Conservation (phyloP, 768 basidiomycete species). For the Collybia nuda region DNA sequence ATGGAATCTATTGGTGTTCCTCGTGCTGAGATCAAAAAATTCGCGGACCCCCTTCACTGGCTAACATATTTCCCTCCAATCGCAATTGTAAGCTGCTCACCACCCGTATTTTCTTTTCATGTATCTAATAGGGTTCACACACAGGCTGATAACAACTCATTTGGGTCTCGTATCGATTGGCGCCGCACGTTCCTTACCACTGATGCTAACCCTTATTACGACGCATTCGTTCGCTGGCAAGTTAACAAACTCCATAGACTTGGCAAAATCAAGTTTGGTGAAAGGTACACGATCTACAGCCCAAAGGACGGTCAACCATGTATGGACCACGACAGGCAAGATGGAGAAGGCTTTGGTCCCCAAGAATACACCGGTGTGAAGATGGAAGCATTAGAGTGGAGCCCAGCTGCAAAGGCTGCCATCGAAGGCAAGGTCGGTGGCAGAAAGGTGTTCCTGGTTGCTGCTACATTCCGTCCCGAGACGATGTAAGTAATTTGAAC, state of each 20-base stretch:
- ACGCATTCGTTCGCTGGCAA: slow-evolving; percentile 97
- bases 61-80: slow-evolving; percentile 94
- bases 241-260: slow-evolving; percentile 86
- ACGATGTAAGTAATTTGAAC: slow-evolving; percentile 69
- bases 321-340: slow-evolving; percentile 98
- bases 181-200: slow-evolving; percentile 93
- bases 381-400: slow-evolving; percentile 91
- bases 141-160: slow-evolving; percentile 68
- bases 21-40: slow-evolving; percentile 88
- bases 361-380: slow-evolving; percentile 95
- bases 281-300: slow-evolving; percentile 97
- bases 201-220: slow-evolving; percentile 95
- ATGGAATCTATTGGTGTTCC: slow-evolving; percentile 94
- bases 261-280: slow-evolving; percentile 96
- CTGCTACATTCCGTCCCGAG: slow-evolving; percentile 94
- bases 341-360: slow-evolving; percentile 92
- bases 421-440: slow-evolving; percentile 70
- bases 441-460: slow-evolving; percentile 88
- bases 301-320: slow-evolving; percentile 99
- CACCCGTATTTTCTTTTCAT: slow-evolving; percentile 1
- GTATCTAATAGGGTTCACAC: neutral
- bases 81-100: slow-evolving; percentile 61
- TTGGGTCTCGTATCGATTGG: slow-evolving; percentile 99
- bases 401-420: slow-evolving; percentile 60
- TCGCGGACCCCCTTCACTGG: slow-evolving; percentile 96